Evolutionary conservation across 2,329 filamentous ascomycete genomes (phyloP).

Genomic region (Hirsutella minnesotensis): DNA sequence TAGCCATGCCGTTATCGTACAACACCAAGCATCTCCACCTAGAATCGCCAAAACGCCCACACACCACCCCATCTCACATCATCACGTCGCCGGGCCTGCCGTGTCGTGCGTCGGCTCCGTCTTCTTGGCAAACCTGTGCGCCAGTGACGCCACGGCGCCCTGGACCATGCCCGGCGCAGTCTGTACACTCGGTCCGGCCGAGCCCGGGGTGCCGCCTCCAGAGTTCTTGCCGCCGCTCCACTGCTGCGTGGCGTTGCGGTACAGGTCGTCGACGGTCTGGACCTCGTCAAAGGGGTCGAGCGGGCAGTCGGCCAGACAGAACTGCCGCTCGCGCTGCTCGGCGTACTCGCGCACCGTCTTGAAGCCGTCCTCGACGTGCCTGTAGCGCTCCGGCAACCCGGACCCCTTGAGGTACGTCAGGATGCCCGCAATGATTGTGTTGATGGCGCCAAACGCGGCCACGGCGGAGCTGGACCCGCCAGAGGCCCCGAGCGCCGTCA

Average conservation of each 20-base stretch:
- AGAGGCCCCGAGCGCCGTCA: conserved; percentile 48
- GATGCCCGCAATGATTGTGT: conserved; percentile 49
- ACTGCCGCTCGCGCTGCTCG: conserved; percentile 47
- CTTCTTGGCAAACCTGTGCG: too few relatives aligned
- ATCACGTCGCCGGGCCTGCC: too few relatives aligned
- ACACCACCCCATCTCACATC: too few relatives aligned
- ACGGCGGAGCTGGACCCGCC: conserved; percentile 37
- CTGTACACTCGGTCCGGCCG: too few relatives aligned
- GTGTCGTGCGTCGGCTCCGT: too few relatives aligned
- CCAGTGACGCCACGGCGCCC: too few relatives aligned
- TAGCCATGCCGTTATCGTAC: too few relatives aligned
- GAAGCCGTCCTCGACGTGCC: conserved; percentile 43
- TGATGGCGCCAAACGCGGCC: conserved; percentile 49
- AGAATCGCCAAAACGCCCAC: too few relatives aligned
- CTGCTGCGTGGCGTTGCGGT: conserved; percentile 36
- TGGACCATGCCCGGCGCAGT: too few relatives aligned
- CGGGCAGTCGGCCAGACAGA: conserved; percentile 34
- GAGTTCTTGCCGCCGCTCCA: conserved; percentile 12
- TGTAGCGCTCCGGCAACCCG: conserved; percentile 41
- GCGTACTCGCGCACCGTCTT: conserved; percentile 46
- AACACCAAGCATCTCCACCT: too few relatives aligned
- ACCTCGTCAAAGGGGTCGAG: conserved; percentile 42
- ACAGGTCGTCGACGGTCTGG: conserved; percentile 42
- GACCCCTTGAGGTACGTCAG: conserved; percentile 49
- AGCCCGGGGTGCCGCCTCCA: background rate